phyloP scores from a whole-genome alignment of 1,139 yeast species.

The Magnusiomyces tetraspermus region DNA sequence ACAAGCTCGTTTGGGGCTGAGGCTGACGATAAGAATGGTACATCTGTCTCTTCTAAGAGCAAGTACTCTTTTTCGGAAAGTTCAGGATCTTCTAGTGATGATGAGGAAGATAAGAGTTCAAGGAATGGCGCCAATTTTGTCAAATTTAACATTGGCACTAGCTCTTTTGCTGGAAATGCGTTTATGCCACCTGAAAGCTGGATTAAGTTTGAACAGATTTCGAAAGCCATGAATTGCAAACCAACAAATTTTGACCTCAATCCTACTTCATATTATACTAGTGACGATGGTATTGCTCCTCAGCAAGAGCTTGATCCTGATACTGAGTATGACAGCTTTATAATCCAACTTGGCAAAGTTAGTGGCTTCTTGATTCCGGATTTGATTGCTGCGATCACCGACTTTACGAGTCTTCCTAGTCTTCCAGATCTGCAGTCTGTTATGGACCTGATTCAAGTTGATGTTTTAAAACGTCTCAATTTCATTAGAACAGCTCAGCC shows the following conservation, averaged over 20 bases:
- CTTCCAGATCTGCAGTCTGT: constrained; percentile 36
- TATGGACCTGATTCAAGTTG: constrained; percentile 57
- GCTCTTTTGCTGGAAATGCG: constrained; percentile 14
- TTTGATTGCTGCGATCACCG: constrained; percentile 4
- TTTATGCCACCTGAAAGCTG: constrained; percentile 24
- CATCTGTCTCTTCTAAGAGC: constrained; percentile 12
- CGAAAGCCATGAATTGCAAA: constrained; percentile 1
- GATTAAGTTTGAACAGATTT: constrained; percentile 16
- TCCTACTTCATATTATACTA: constrained; percentile 37
- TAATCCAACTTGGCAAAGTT: constrained; percentile 43
- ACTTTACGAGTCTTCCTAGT: not conserved
- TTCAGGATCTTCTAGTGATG: not conserved
- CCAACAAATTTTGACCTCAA: constrained; percentile 19
- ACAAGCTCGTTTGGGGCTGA: constrained; percentile 5
- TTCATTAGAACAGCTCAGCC: constrained; percentile 33
- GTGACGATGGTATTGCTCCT: constrained; percentile 39
- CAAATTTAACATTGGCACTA: constrained; percentile 9
- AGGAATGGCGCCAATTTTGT: not conserved
- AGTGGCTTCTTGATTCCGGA: constrained; percentile 33
- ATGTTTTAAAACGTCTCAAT: constrained; percentile 43
- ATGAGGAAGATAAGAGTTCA: not conserved
- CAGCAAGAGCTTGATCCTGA: constrained; percentile 35
- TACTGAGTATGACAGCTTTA: constrained; percentile 46
- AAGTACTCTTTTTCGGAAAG: constrained; percentile 5
- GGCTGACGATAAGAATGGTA: constrained; percentile 10